Evolutionary conservation across 176 grass and related monocot species (phyloP).

Genomic region (Eragrostis curvula): DNA sequence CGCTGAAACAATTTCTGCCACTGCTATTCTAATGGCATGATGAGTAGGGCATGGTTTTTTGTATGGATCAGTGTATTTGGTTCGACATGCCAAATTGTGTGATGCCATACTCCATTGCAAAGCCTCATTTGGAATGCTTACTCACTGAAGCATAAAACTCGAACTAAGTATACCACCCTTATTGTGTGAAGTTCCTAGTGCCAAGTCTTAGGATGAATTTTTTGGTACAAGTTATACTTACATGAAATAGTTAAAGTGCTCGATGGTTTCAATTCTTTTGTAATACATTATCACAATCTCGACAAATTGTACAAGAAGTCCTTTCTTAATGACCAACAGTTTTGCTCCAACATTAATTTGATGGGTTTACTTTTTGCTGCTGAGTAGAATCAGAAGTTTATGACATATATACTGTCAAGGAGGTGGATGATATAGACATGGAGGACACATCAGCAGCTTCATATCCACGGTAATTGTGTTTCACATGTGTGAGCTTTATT

Average conservation of each 20-base stretch:
- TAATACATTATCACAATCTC: too few species aligned
- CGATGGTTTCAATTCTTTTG: too few species aligned
- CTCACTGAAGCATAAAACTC: background rate
- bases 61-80: background rate
- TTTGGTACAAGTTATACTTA: too few species aligned
- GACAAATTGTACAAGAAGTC: background rate
- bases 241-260: too few species aligned
- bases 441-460: slow-evolving; percentile 42
- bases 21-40: background rate
- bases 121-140: background rate
- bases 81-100: background rate
- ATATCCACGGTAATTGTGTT: slow-evolving; percentile 67
- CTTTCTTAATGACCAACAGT: background rate
- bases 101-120: background rate
- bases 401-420: slow-evolving; percentile 88
- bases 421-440: slow-evolving; percentile 54
- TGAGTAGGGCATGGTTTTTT: too few species aligned
- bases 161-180: background rate
- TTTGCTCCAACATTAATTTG: background rate
- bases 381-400: slow-evolving; percentile 82
- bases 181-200: background rate
- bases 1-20: slow-evolving; percentile 23
- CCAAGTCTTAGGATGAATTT: too few species aligned
- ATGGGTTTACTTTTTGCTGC: background rate
- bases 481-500: background rate